Percentiles rank a stretch among this genome's conserved stretches.
phyloP scores from a whole-genome alignment of 2,329 filamentous ascomycete species.

The Penicillium glabrum region DNA sequence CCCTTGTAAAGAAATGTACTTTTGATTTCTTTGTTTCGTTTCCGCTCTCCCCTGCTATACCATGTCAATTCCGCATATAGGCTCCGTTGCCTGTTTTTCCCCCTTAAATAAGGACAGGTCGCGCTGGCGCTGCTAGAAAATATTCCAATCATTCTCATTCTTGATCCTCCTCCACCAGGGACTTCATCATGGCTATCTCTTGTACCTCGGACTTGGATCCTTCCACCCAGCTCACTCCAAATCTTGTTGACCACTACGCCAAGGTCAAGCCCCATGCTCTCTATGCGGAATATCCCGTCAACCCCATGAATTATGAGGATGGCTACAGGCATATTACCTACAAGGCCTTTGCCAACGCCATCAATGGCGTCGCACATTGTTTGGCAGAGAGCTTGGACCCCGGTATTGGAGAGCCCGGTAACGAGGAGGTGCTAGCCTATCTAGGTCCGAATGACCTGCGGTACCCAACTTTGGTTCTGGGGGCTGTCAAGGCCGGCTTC shows the following conservation, averaged over 20 bases:
- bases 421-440: constrained; percentile 33
- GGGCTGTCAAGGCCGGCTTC: constrained; percentile 40
- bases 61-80: no score
- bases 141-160: no score
- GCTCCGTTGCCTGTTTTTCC: no score
- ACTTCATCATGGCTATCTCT: no score
- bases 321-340: constrained; percentile 35
- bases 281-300: constrained; percentile 35
- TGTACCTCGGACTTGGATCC: not conserved
- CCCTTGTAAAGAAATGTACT: no score
- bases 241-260: constrained; percentile 37
- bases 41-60: no score
- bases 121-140: no score
- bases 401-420: constrained; percentile 17
- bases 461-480: constrained; percentile 38
- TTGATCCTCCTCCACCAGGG: no score
- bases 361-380: constrained; percentile 20
- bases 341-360: constrained; percentile 27
- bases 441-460: constrained; percentile 38
- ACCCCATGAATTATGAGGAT: constrained; percentile 25
- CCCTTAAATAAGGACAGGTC: no score
- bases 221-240: constrained; percentile 26
- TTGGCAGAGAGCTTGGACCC: constrained; percentile 31
- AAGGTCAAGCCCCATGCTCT: constrained; percentile 24
- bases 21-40: no score